These are phyloP conservation scores for Ajuga reptans DNA, from an alignment of 305 asterid species.

Conservation along the genomic window DNA sequence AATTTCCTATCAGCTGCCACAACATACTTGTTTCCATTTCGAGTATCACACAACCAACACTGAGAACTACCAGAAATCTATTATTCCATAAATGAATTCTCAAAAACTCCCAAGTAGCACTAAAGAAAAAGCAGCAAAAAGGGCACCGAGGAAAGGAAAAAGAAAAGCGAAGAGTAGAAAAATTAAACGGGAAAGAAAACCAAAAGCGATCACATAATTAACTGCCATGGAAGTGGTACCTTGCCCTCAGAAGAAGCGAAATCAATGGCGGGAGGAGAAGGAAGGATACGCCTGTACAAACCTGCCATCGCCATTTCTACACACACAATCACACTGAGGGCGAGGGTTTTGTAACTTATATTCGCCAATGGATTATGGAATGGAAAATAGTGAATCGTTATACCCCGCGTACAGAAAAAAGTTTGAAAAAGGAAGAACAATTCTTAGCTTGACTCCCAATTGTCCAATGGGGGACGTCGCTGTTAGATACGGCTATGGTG, in stretches of 20 bases:
- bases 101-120: background rate
- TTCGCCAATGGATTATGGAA: background rate
- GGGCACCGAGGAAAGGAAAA: background rate
- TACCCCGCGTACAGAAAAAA: constrained; percentile 12
- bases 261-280: constrained; percentile 93
- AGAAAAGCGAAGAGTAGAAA: background rate
- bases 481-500: no score
- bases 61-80: constrained; percentile 2
- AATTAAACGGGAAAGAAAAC: background rate
- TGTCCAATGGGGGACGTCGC: no score
- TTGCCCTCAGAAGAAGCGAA: constrained; percentile 86
- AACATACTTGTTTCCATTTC: background rate
- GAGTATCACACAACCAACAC: background rate
- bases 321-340: background rate
- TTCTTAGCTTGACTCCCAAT: background rate
- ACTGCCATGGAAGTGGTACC: constrained; percentile 28
- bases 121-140: background rate
- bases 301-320: constrained; percentile 73
- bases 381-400: background rate
- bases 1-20: background rate
- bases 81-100: background rate
- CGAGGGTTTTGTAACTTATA: constrained; percentile 15
- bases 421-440: constrained; percentile 5
- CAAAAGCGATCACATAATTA: background rate
- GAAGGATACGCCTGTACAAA: constrained; percentile 74